phyloP scores from a whole-genome alignment of 306 rosid genomes.

The Fragaria nilgerrensis region DNA sequence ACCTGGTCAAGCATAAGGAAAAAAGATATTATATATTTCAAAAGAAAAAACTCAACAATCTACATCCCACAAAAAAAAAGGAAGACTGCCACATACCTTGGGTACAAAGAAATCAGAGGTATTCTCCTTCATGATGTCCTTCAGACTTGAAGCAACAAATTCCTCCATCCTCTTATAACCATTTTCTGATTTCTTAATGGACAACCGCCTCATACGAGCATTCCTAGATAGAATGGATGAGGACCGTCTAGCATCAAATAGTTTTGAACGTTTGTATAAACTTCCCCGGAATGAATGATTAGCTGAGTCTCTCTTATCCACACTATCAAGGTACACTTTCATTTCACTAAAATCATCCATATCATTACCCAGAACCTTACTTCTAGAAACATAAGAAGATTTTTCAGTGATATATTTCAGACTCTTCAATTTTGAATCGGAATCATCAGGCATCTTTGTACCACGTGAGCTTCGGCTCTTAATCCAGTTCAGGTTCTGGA shows the following conservation, averaged over 20 bases:
- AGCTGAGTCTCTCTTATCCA: slow-evolving; percentile 85
- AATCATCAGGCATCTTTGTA: slow-evolving; percentile 51
- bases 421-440: slow-evolving; percentile 60
- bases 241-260: slow-evolving; percentile 92
- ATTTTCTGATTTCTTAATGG: slow-evolving; percentile 92
- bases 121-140: slow-evolving; percentile 88
- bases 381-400: slow-evolving; percentile 49
- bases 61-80: neutral
- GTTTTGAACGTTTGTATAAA: slow-evolving; percentile 90
- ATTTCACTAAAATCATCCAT: slow-evolving; percentile 89
- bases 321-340: slow-evolving; percentile 89
- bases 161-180: slow-evolving; percentile 94
- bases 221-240: slow-evolving; percentile 98
- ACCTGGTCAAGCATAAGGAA: slow-evolving; percentile 50
- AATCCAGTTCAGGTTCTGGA: slow-evolving; percentile 73
- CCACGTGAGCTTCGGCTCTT: slow-evolving; percentile 57
- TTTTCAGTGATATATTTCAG: slow-evolving; percentile 67
- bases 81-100: slow-evolving; percentile 52
- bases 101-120: slow-evolving; percentile 79
- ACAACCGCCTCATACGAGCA: slow-evolving; percentile 95
- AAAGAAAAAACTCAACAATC: neutral
- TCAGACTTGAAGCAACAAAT: slow-evolving; percentile 77
- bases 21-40: neutral
- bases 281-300: slow-evolving; percentile 79
- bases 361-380: slow-evolving; percentile 46